phyloP scores from a whole-genome alignment of 495 filamentous ascomycete species.

The Daldinia grandis region DNA sequence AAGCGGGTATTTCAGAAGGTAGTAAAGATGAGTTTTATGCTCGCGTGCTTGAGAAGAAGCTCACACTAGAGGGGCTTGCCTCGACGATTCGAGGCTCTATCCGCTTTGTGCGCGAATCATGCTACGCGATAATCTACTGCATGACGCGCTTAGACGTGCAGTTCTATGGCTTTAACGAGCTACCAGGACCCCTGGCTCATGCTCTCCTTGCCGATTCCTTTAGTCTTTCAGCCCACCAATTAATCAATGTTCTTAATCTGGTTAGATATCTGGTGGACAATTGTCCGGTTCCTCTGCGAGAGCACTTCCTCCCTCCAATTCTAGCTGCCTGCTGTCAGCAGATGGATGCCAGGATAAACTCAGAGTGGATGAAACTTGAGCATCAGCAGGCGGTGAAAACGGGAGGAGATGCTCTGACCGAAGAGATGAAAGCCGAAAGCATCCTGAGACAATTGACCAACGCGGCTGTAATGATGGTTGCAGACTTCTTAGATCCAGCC shows the following conservation, averaged over 20 bases:
- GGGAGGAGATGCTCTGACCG: conserved; percentile 74
- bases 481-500: conserved; percentile 82
- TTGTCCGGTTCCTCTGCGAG: conserved; percentile 79
- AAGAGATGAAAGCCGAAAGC: conserved; percentile 98
- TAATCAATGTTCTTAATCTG: conserved; percentile 87
- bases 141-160: conserved; percentile 87
- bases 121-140: conserved; percentile 91
- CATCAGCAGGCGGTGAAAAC: conserved; percentile 62
- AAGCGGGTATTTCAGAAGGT: conserved; percentile 94
- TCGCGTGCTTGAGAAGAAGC: conserved; percentile 83
- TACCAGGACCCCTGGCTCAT: conserved; percentile 83
- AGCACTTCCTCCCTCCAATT: conserved; percentile 87
- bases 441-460: conserved; percentile 94
- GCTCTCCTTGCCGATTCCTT: conserved; percentile 85
- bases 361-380: conserved; percentile 81
- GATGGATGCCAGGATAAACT: conserved; percentile 83
- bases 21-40: conserved; percentile 97
- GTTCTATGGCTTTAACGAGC: conserved; percentile 87
- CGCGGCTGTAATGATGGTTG: conserved; percentile 88
- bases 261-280: conserved; percentile 87
- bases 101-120: conserved; percentile 86
- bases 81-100: conserved; percentile 90
- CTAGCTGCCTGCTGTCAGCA: conserved; percentile 82
- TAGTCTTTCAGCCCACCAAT: conserved; percentile 88
- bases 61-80: conserved; percentile 90